Percentiles rank a stretch among this genome's conserved stretches.
These are phyloP conservation scores for Rhizoclosmatium globosum DNA, from an alignment of 192 early-diverging fungal species.

Conservation along the genomic window DNA sequence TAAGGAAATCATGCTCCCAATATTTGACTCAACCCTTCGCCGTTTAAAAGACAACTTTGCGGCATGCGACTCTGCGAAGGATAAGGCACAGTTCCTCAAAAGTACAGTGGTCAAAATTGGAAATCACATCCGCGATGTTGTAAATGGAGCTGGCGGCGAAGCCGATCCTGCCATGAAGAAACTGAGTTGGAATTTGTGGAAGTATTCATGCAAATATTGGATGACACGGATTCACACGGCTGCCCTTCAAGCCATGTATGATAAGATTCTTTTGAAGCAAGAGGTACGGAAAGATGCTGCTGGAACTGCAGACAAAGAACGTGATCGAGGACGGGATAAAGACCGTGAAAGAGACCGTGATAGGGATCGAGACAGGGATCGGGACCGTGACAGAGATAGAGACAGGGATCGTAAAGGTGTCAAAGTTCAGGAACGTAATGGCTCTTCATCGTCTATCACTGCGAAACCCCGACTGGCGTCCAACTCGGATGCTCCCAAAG, in stretches of 20 bases:
- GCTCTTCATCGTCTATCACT: neutral
- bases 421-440: slow-evolving; percentile 14
- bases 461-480: neutral
- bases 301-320: neutral
- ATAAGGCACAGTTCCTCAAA: slow-evolving; percentile 54
- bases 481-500: neutral
- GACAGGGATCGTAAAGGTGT: slow-evolving; percentile 22
- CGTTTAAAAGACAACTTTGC: neutral
- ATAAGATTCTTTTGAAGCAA: slow-evolving; percentile 27
- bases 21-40: neutral
- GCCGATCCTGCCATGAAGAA: slow-evolving; percentile 42
- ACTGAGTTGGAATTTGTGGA: slow-evolving; percentile 70
- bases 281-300: neutral
- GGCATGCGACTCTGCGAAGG: slow-evolving; percentile 32
- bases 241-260: slow-evolving; percentile 65
- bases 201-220: slow-evolving; percentile 73
- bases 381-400: slow-evolving; percentile 31
- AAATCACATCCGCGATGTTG: slow-evolving; percentile 54
- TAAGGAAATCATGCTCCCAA: slow-evolving; percentile 73
- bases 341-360: slow-evolving; percentile 28
- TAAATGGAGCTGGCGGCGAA: slow-evolving; percentile 15
- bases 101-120: slow-evolving; percentile 66
- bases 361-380: slow-evolving; percentile 30
- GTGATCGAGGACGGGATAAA: slow-evolving; percentile 25
- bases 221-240: slow-evolving; percentile 62